Evolutionary conservation across 208 protist genomes (phyloP).

Genomic region (Leishmania gerbilli): DNA sequence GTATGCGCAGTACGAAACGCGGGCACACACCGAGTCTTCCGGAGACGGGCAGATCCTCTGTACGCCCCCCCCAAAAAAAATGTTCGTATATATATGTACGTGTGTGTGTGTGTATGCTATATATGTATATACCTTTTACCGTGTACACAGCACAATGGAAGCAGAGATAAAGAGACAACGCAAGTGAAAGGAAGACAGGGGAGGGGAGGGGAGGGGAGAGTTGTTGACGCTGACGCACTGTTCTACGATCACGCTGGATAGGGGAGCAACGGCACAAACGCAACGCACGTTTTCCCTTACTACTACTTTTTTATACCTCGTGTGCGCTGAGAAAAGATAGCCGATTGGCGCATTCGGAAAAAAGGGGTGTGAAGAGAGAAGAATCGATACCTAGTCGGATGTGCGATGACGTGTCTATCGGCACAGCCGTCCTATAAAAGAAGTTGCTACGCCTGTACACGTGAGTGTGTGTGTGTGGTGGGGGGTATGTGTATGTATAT

Average conservation of each 20-base stretch:
- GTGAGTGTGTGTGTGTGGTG: too few species aligned
- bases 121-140: background rate
- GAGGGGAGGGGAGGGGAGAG: background rate
- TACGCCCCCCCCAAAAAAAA: background rate
- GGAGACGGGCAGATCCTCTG: background rate
- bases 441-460: background rate
- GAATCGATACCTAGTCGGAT: background rate
- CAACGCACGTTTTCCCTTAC: background rate
- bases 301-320: background rate
- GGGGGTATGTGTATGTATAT: too few species aligned
- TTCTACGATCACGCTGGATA: background rate
- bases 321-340: background rate
- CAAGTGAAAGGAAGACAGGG: background rate
- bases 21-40: background rate
- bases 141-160: background rate
- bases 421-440: background rate
- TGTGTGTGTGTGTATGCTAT: background rate
- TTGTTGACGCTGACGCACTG: background rate
- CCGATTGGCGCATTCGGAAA: background rate
- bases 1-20: background rate
- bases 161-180: background rate
- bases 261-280: background rate
- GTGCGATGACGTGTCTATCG: background rate
- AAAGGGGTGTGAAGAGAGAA: background rate
- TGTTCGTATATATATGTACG: background rate